Base-by-base conservation (phyloP, 78 protist species). In the Cavenderia fasciculata region DNA sequence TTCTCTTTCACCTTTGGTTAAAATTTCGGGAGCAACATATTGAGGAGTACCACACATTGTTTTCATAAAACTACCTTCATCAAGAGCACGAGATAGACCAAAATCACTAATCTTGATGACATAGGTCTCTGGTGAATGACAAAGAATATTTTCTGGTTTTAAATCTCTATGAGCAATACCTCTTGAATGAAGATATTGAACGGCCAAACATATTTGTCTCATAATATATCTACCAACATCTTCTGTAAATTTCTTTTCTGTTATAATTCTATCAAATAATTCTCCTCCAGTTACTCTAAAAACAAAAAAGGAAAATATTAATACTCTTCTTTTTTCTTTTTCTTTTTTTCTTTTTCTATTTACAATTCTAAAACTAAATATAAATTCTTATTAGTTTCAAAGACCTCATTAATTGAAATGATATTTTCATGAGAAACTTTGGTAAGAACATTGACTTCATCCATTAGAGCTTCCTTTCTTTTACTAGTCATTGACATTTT, bases 11-110 rank as follows among this genome's bases (percentile, higher is more conserved):
- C 94, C 85, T 36, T 75, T 70, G 43, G 91, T 46, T 8, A 66
- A 43, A 1, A 72, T 52, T 41, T 66, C 85, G 38, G 78, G 87
- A 47, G 88, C 90, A n/a, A 92, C 87, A 59, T 84, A 79, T 56
- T 92, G 88, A 10, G 95, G 95, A 14, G 95, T 92, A 29, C 95
- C 95, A 72, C 90, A 79, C 76, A 79, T 74, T 11, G 95, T 92
- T 31, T 76, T 63, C 95, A 92, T 92, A 52, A 41, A 61, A 1
- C 29, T 70, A 18, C 88, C 95, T 25, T 92, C 95, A 41, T 71
- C 95, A 25, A 92, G 21, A 18, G 25, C 69, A 18, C n/a, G n/a
- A 59, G 66, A 69, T 21, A 69, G 56, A 46, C 70, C 74, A 86
- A 74, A 74, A 52, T 79, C 94, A 4, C 66, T 40, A 21, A 92